Evolutionary conservation across 164 flowering plant species (phyloP), one percentile per base, ranked within the genome.

Genomic region (Vitis rotundifolia): DNA sequence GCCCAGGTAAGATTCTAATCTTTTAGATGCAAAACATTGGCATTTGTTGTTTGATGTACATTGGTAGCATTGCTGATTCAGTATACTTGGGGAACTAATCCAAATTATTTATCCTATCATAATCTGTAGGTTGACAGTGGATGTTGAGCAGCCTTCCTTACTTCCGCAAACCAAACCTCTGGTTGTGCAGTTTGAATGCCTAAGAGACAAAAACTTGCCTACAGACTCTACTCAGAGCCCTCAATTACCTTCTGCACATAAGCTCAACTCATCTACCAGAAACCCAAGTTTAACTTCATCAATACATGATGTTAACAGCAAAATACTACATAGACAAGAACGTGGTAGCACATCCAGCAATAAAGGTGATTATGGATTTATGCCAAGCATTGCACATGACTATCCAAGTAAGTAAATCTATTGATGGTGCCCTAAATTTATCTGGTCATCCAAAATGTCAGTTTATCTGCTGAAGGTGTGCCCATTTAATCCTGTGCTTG

Each of bases 1-100:
- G 53, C 71, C 71, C 44, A 81, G 85, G 86, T 85, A 63, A 67
- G 9, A 6, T 67, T 67, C 28, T 67, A 22, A 44, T 14, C 49
- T 63, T 28, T 51, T 15, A 44, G 26, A 11, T 60, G 5, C 31
- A 28, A 49, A 19, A 37, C 8, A 47, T 12, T 44, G n/a, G 31
- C 26, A 19, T 56, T 37, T 64, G 12, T 14, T 16, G 6, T 31
- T 19, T 50, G 2, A 3, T 15, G 54, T 29, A 31, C 44, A 37
- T 37, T 37, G 44, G 7, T 6, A 37, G 5, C 3, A 15, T 16
- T 19, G 19, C 52, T 68, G 19, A 59, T 63, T 62, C 57, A 16
- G 18, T 16, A 19, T 49, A 12, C 48, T 64, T 59, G 22, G 47
- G 18, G 19, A 37, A 37, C 44, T 3, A 37, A 37, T 37, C 44